phyloP scores from a whole-genome alignment of 2,329 filamentous ascomycete genomes.

The Xylaria hypoxylon region DNA sequence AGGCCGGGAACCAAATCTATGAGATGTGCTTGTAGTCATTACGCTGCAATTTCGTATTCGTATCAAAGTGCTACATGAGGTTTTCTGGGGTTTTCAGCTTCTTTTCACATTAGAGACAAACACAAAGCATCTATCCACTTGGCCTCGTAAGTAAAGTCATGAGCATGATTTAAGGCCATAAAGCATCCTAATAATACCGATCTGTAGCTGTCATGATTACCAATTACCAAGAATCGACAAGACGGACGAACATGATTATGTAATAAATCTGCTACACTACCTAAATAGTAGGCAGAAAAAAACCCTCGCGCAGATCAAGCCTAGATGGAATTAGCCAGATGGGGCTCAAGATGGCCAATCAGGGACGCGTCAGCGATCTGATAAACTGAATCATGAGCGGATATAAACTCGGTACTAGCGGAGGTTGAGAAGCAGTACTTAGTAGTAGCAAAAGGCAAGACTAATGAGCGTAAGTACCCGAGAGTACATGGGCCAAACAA shows the following conservation, averaged over 20 bases:
- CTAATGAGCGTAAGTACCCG: background rate
- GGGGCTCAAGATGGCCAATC: constrained; percentile 20
- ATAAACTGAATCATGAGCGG: constrained; percentile 26
- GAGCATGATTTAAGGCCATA: too few species aligned
- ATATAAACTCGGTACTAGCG: constrained; percentile 28
- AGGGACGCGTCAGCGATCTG: constrained; percentile 25
- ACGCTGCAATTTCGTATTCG: too few species aligned
- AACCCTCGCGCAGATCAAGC: constrained; percentile 3
- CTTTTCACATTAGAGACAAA: too few species aligned
- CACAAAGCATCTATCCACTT: too few species aligned
- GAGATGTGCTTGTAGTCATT: too few species aligned
- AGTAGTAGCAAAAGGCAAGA: background rate
- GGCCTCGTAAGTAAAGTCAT: too few species aligned
- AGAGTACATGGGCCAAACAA: constrained; percentile 20
- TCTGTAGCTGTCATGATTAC: background rate
- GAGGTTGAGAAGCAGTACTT: constrained; percentile 12
- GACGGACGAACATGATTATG: background rate
- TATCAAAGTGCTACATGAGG: too few species aligned
- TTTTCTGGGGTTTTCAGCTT: too few species aligned
- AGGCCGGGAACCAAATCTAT: too few species aligned
- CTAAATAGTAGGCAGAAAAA: too few species aligned
- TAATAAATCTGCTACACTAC: background rate
- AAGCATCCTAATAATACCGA: too few species aligned
- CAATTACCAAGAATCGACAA: background rate
- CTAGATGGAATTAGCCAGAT: background rate